Evolutionary conservation across 2,329 filamentous ascomycete genomes (phyloP), one percentile per base, ranked within the genome.

Genomic region (Ceratocystiopsis brevicomis): DNA sequence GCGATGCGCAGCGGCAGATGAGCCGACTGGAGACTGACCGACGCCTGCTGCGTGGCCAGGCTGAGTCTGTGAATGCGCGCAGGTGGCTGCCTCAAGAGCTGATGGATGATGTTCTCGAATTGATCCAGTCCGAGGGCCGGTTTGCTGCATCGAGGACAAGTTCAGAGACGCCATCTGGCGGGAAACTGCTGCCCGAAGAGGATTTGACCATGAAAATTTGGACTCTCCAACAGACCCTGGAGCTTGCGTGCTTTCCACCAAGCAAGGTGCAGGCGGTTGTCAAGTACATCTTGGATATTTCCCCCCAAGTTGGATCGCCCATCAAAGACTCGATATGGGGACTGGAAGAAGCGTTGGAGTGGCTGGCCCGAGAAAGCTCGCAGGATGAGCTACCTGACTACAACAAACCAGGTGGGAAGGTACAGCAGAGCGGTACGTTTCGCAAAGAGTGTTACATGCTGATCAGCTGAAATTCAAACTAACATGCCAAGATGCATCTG

Each of bases 331-430:
- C 69, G 38, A 71, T 86, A 14, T 93, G 85, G 82, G 86, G 87
- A 11, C 63, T 96, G 34, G 80, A 92, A 48, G 87, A 94, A 59
- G 77, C 82, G 21, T 59, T 98, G 17, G 84, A 95, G 52, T 94
- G 86, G 84, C 69, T 96, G 43, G 83, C 85, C n/a, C 66, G 83
- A 50, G 74, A 90, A 55, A 83, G 79, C 52, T 62, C 69, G 14
- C 62, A 68, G 48, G 71, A 76, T 1, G 78, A 87, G 52, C 66
- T 88, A 34, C 81, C 81, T 6, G 68, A 75, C 39, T 92, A 90
- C 56, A 76, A 81, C 17, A 67, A 65, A 45, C 52, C 56, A 6
- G 48, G 53, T 1, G 39, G 53, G 2, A 71, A 64, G 45, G 54
- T 56, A 6, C 39, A 40, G 37, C 56, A 58, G 48, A 45, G 50